Base-by-base conservation (phyloP, 768 basidiomycete species). In the Pulveroboletus sp. region DNA sequence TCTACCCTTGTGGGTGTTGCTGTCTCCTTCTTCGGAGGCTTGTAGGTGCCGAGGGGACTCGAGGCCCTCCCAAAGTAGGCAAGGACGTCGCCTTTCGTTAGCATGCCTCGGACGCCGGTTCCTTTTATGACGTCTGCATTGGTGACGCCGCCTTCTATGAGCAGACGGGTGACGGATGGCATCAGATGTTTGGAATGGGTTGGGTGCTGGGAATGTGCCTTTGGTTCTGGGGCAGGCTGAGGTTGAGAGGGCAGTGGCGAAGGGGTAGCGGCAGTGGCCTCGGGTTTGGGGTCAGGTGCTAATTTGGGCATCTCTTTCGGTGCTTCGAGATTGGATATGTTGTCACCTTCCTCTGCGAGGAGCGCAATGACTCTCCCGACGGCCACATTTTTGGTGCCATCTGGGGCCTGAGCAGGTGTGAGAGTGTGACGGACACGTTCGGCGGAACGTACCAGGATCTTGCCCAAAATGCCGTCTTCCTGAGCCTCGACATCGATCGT, bases 401-500 rank as follows among this genome's bases (percentile, higher is more conserved):
- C 89, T 26, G 75, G 76, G 36, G 76, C 68, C 90, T 93, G 67
- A 13, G 27, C 8, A 9, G 24, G 41, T 27, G 40, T 39, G 26
- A 43, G 51, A 24, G 36, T 20, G 37, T n/a, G n/a, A 35, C 3
- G 5, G 9, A 4, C 0, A 26, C 9, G 36, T 24, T 29, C 32
- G 19, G 26, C 22, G 12, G 34, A 27, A 72, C 86, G 45, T 62
- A 93, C 93, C 61, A 99, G 58, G 55, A 98, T 95, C 75, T 91
- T 97, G 47, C 87, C 94, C 64, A 99, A 71, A 14, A 98, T 70
- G 55, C 96, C 96, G 61, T 98, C 94, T 26, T 97, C 95, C 70
- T 94, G 94, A 13, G 96, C 93, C 71, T 99, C 96, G 7, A 99
- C 95, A 67, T 99, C 96, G 63, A 98, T 96, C 2, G 93, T 94